Conservation (phyloP, 2,329 filamentous ascomycete genomes). For the Colletotrichum filicis region DNA sequence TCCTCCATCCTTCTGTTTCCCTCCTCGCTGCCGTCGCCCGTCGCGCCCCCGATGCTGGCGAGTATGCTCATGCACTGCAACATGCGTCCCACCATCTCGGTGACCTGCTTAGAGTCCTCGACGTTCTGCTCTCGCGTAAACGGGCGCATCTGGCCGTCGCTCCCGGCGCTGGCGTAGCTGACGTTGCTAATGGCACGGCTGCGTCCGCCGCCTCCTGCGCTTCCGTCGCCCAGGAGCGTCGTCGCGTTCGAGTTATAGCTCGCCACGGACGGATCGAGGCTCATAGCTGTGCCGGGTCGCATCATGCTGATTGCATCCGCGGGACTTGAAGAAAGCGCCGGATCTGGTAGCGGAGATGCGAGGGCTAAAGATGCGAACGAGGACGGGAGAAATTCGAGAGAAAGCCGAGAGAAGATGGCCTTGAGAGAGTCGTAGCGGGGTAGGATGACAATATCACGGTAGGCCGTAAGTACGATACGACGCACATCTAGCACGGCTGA, state of each 20-base stretch:
- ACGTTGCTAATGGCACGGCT: conserved; percentile 90
- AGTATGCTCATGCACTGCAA: conserved; percentile 95
- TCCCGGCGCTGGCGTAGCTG: conserved; percentile 68
- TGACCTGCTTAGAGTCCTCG: conserved; percentile 81
- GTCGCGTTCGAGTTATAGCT: conserved; percentile 85
- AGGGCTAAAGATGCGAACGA: conserved; percentile 63
- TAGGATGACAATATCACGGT: conserved; percentile 88
- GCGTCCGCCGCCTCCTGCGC: conserved; percentile 65
- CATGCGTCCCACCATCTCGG: conserved; percentile 95
- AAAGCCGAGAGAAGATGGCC: conserved; percentile 88
- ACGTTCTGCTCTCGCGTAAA: conserved; percentile 70
- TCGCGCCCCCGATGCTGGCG: conserved; percentile 67
- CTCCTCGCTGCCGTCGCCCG: conserved; percentile 70
- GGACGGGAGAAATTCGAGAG: conserved; percentile 78
- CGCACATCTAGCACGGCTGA: conserved; percentile 80
- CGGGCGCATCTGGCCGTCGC: conserved; percentile 58
- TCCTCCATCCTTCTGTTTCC: conserved; percentile 83
- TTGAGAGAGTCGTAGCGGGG: conserved; percentile 90
- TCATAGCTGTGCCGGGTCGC: conserved; percentile 79
- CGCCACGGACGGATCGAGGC: conserved; percentile 77
- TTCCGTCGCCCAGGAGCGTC: conserved; percentile 78
- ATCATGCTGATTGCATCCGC: conserved; percentile 51
- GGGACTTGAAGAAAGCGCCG: conserved; percentile 61
- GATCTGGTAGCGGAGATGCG: conserved; percentile 63
- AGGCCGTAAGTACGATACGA: conserved; percentile 87